Percentiles rank a stretch among this genome's conserved stretches.
phyloP scores from a whole-genome alignment of 805 yeast species.

The Wickerhamomyces queroliae region DNA sequence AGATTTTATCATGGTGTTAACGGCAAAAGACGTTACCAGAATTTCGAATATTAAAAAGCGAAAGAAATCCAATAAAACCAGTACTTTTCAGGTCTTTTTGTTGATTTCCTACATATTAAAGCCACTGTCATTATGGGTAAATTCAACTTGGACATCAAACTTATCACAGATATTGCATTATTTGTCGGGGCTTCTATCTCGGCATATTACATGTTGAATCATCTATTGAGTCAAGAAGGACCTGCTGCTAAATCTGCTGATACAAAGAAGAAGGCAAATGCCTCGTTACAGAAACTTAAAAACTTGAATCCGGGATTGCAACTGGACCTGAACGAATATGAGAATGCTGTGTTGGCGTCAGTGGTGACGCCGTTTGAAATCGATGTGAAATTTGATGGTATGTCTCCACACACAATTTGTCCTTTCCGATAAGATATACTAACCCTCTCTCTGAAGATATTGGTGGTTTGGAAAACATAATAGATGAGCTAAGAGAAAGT shows the following conservation, averaged over 20 bases:
- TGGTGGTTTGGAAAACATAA: slow-evolving; percentile 81
- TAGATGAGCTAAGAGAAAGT: slow-evolving; percentile 82
- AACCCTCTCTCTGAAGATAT: slow-evolving; percentile 40
- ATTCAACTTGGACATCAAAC: slow-evolving; percentile 30
- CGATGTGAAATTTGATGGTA: slow-evolving; percentile 52
- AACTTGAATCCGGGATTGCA: slow-evolving; percentile 52
- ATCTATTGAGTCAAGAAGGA: slow-evolving; percentile 36
- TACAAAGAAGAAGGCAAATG: slow-evolving; percentile 53
- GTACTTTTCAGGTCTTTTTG: too few relatives aligned
- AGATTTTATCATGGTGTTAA: too few relatives aligned
- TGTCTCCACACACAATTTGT: slow-evolving; percentile 2
- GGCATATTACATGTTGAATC: slow-evolving; percentile 54
- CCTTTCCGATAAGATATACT: neutral
- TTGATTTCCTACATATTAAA: neutral
- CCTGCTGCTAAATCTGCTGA: slow-evolving; percentile 47
- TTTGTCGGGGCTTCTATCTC: slow-evolving; percentile 63
- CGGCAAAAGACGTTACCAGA: too few relatives aligned
- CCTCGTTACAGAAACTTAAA: slow-evolving; percentile 52
- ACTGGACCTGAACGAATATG: slow-evolving; percentile 63
- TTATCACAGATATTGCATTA: slow-evolving; percentile 40
- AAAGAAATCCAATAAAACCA: too few relatives aligned
- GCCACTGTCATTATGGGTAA: slow-evolving; percentile 25
- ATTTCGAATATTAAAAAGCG: too few relatives aligned
- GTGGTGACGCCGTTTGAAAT: slow-evolving; percentile 85
- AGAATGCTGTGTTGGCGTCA: slow-evolving; percentile 66